These are phyloP conservation scores for Xeromyces bisporus DNA, from an alignment of 495 filamentous ascomycete genomes.

Conservation along the genomic window DNA sequence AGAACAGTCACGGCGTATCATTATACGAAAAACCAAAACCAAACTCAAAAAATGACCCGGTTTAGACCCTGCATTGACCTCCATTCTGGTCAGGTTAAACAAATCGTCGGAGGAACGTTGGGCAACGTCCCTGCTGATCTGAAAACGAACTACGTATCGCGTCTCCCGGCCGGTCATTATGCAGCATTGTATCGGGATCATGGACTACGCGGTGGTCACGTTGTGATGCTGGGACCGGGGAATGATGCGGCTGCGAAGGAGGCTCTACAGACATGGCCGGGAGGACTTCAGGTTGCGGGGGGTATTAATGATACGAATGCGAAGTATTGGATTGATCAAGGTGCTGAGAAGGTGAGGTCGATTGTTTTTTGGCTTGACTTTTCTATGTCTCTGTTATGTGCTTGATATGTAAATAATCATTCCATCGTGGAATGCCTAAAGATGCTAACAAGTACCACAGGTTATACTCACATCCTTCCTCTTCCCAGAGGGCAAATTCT, in stretches of 20 bases:
- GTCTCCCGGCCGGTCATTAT: conserved; percentile 63
- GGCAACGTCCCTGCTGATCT: conserved; percentile 45
- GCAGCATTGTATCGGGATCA: conserved; percentile 60
- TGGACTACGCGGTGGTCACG: conserved; percentile 63
- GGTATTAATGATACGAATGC: conserved; percentile 81
- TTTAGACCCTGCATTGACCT: conserved; percentile 96
- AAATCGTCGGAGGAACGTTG: conserved; percentile 91
- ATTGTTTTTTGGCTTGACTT: background rate
- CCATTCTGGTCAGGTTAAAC: conserved; percentile 89
- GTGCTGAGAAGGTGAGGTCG: conserved; percentile 68
- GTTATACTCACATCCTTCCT: conserved; percentile 80
- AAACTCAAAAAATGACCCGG: conserved; percentile 54
- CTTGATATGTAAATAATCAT: conserved; percentile 1
- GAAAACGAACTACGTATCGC: conserved; percentile 81
- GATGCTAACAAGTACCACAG: conserved; percentile 27
- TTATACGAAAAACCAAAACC: conserved; percentile 1
- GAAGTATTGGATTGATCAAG: conserved; percentile 63
- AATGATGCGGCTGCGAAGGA: conserved; percentile 68
- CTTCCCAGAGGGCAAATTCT: conserved; percentile 72
- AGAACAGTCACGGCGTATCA: too few species aligned
- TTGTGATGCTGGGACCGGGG: conserved; percentile 85
- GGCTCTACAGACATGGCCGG: conserved; percentile 59
- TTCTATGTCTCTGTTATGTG: background rate
- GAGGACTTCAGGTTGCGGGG: conserved; percentile 70
- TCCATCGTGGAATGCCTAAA: conserved; percentile 7